These are phyloP conservation scores for Skeletonema potamos DNA, from an alignment of 108 stramenopile species.

Conservation along the genomic window DNA sequence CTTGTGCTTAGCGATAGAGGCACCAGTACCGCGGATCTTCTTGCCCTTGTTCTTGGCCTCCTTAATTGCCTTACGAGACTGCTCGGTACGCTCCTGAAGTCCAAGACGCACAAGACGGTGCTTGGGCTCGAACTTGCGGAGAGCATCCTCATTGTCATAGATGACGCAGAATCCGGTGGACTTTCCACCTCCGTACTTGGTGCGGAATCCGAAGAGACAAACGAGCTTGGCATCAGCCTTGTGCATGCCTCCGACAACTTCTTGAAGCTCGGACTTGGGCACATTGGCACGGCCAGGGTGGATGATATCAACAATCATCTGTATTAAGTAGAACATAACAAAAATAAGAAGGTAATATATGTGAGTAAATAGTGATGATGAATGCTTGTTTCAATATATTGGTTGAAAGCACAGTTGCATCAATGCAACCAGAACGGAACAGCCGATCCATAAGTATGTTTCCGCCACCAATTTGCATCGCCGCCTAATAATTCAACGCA, in stretches of 20 bases:
- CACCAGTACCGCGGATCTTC: slow-evolving; percentile 98
- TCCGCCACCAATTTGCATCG: not conserved
- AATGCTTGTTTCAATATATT: not conserved
- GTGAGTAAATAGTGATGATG: slow-evolving; percentile 1
- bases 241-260: slow-evolving; percentile 94
- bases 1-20: slow-evolving; percentile 98
- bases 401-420: not conserved
- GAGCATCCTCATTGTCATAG: slow-evolving; percentile 95
- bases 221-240: slow-evolving; percentile 90
- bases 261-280: slow-evolving; percentile 89
- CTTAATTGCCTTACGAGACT: slow-evolving; percentile 97
- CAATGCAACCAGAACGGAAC: not conserved
- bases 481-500: slow-evolving; percentile 39
- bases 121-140: slow-evolving; percentile 97
- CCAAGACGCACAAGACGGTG: slow-evolving; percentile 92
- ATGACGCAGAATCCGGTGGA: slow-evolving; percentile 97
- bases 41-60: slow-evolving; percentile 98
- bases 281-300: slow-evolving; percentile 98
- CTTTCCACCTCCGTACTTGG: slow-evolving; percentile 97
- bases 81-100: slow-evolving; percentile 84
- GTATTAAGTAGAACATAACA: slow-evolving; percentile 2
- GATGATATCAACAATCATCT: slow-evolving; percentile 97
- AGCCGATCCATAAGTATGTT: not conserved
- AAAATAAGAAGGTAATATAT: not conserved
- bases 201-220: slow-evolving; percentile 93